These are phyloP conservation scores for Madurella fahalii DNA, from an alignment of 2,329 filamentous ascomycete genomes.

Conservation along the genomic window DNA sequence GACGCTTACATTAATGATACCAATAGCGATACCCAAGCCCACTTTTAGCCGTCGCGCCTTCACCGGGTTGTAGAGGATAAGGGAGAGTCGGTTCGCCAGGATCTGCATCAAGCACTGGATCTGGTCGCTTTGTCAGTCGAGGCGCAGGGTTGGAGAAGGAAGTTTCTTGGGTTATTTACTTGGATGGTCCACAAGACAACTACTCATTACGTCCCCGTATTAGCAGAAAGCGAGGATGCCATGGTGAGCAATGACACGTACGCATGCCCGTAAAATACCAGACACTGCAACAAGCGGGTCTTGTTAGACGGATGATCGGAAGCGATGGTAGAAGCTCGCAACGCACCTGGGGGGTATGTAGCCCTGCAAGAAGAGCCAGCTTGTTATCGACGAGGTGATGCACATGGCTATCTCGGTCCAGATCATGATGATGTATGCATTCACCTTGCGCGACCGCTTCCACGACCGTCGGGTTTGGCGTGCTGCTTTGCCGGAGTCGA, in stretches of 20 bases:
- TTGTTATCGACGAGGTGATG: conserved; percentile 29
- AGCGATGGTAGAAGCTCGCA: neutral
- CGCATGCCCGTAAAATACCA: no score
- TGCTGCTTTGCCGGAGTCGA: conserved; percentile 30
- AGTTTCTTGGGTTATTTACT: no score
- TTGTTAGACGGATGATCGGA: no score
- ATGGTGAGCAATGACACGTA: no score
- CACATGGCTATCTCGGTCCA: conserved; percentile 33
- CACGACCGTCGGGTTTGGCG: conserved; percentile 31
- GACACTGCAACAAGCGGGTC: no score
- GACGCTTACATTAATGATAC: conserved; percentile 45
- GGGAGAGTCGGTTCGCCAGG: conserved; percentile 46
- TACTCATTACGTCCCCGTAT: no score
- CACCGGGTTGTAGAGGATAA: conserved; percentile 39
- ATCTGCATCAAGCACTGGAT: conserved; percentile 49
- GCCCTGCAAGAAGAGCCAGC: conserved; percentile 33
- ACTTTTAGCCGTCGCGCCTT: conserved; percentile 38
- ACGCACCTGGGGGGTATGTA: conserved; percentile 30
- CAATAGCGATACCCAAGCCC: conserved; percentile 40
- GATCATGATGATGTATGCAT: conserved; percentile 36
- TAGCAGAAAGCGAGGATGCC: no score
- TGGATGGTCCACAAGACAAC: no score
- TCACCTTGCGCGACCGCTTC: conserved; percentile 26
- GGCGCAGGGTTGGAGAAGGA: no score
- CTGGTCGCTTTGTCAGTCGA: conserved; percentile 16